Evolutionary conservation across 495 filamentous ascomycete genomes (phyloP).

Genomic region (Penicillium cinerascens): DNA sequence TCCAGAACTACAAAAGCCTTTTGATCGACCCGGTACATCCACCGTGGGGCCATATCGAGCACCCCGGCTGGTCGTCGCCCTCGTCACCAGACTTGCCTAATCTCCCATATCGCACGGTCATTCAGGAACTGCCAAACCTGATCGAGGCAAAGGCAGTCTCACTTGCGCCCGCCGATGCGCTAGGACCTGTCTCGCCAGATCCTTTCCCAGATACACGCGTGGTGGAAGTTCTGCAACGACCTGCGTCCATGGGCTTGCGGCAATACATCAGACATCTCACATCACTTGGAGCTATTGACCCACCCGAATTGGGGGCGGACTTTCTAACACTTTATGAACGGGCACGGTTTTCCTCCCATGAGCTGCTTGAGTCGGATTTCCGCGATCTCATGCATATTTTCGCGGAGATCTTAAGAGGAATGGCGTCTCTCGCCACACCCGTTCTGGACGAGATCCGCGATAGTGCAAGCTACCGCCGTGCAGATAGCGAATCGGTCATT

Average conservation of each 20-base stretch:
- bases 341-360: constrained; percentile 69
- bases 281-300: constrained; percentile 58
- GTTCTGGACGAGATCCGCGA: constrained; percentile 42
- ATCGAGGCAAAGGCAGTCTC: constrained; percentile 92
- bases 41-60: constrained; percentile 76
- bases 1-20: constrained; percentile 30
- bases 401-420: constrained; percentile 71
- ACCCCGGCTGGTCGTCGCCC: constrained; percentile 88
- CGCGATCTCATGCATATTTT: constrained; percentile 83
- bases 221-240: constrained; percentile 67
- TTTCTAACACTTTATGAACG: constrained; percentile 79
- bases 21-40: constrained; percentile 39
- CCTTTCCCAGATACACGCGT: constrained; percentile 58
- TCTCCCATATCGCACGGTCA: constrained; percentile 75
- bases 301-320: constrained; percentile 49
- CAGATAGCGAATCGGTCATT: constrained; percentile 38
- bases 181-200: constrained; percentile 13
- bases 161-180: constrained; percentile 64
- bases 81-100: constrained; percentile 68
- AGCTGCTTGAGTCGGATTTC: constrained; percentile 66
- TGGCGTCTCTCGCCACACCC: constrained; percentile 59
- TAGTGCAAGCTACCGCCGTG: constrained; percentile 24
- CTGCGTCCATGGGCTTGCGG: constrained; percentile 69
- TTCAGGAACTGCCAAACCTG: constrained; percentile 82
- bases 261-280: constrained; percentile 76